phyloP scores from a whole-genome alignment of 768 basidiomycete species.

The Cystofilobasidium macerans region DNA sequence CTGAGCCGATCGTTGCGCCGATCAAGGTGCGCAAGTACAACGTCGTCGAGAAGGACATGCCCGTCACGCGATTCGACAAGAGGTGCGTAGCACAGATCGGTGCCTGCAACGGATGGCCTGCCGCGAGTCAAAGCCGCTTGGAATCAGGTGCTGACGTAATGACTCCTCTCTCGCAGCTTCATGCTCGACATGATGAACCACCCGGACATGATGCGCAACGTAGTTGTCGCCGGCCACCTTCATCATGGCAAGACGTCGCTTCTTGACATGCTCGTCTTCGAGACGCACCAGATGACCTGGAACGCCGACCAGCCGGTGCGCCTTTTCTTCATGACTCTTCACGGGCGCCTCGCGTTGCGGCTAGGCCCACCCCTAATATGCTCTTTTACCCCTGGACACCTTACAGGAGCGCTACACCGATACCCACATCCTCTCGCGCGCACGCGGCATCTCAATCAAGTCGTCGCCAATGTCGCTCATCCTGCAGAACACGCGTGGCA shows the following conservation, averaged over 20 bases:
- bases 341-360: conserved; percentile 11
- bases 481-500: conserved; percentile 69
- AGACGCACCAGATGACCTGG: conserved; percentile 91
- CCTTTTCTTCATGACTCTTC: conserved; percentile 27
- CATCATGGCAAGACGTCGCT: conserved; percentile 97
- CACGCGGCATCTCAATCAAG: conserved; percentile 87
- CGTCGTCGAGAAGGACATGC: conserved; percentile 89
- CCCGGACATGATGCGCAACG: conserved; percentile 90
- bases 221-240: conserved; percentile 88
- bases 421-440: conserved; percentile 76
- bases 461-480: conserved; percentile 93
- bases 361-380: background rate
- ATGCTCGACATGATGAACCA: conserved; percentile 80
- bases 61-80: conserved; percentile 94
- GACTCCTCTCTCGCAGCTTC: conserved; percentile 49
- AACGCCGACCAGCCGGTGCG: conserved; percentile 78
- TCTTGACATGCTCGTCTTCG: conserved; percentile 92
- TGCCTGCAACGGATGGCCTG: no score
- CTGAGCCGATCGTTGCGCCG: conserved; percentile 90
- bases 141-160: background rate
- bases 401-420: conserved; percentile 85
- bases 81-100: no score
- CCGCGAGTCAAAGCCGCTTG: no score
- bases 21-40: conserved; percentile 90
- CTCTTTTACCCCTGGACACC: conserved; percentile 6